A percentile compares a stretch with the other conserved stretches of the same genome.
Conservation (phyloP, 306 rosid species). For the Lagenaria siceraria region DNA sequence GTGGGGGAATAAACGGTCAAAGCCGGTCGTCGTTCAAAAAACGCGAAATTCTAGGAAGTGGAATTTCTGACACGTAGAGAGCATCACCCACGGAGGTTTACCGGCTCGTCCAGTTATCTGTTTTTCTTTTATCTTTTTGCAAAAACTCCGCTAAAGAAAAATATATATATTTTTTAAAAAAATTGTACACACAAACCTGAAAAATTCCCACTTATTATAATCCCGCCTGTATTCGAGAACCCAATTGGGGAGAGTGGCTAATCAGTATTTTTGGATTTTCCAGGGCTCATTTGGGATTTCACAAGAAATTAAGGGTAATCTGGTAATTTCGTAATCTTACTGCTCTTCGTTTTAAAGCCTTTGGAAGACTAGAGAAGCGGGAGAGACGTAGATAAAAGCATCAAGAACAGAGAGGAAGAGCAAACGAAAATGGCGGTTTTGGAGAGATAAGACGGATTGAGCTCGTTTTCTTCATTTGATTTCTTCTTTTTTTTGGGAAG, state of each 20-base stretch:
- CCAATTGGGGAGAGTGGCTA: neutral
- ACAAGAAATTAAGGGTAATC: neutral
- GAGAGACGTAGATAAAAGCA: constrained; percentile 26
- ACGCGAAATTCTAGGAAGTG: constrained; percentile 27
- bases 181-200: too few species aligned
- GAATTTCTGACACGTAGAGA: constrained; percentile 34
- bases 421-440: neutral
- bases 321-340: neutral
- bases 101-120: constrained; percentile 2
- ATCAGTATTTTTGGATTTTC: neutral
- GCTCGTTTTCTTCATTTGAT: neutral
- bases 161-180: too few species aligned
- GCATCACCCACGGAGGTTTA: constrained; percentile 53
- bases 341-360: constrained; percentile 1
- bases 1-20: constrained; percentile 9
- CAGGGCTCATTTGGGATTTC: constrained; percentile 1
- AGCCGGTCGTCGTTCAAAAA: constrained; percentile 17
- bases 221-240: neutral
- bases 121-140: neutral
- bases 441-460: neutral
- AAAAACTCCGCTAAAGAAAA: neutral
- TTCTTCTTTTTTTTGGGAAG: neutral
- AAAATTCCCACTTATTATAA: neutral
- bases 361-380: constrained; percentile 73
- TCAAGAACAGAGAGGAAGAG: neutral